Evolutionary conservation across 139 green algal species (phyloP).

Genomic region (Dunaliella sp.): DNA sequence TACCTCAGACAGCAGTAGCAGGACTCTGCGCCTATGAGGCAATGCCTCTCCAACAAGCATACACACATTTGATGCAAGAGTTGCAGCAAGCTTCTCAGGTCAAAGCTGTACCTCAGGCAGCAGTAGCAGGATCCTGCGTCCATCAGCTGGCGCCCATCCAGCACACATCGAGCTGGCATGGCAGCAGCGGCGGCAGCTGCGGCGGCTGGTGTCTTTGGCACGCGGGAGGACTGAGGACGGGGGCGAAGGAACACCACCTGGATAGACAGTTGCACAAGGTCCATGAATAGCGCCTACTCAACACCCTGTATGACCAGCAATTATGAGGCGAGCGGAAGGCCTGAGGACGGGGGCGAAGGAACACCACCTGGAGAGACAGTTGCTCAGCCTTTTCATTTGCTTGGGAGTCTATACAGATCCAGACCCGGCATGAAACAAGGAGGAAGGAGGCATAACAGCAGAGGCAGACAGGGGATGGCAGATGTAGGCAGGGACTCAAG

Average conservation of each 20-base stretch:
- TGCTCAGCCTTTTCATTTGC: too few species aligned
- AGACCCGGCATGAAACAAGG: too few species aligned
- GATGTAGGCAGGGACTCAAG: too few species aligned
- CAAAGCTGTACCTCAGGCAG: constrained; percentile 30
- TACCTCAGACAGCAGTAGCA: constrained; percentile 39
- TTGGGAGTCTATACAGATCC: too few species aligned
- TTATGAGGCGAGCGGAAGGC: background rate
- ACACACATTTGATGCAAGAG: too few species aligned
- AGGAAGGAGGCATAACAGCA: too few species aligned
- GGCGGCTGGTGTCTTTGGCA: background rate
- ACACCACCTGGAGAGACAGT: constrained; percentile 33
- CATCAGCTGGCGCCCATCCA: constrained; percentile 48
- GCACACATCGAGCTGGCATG: constrained; percentile 33
- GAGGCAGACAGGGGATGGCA: too few species aligned
- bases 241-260: constrained; percentile 31
- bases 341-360: constrained; percentile 16
- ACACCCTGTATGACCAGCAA: too few species aligned
- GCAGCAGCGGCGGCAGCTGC: background rate
- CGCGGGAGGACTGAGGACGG: background rate
- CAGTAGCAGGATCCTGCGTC: constrained; percentile 37
- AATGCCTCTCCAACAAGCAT: constrained; percentile 34
- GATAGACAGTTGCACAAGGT: too few species aligned
- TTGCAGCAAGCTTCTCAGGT: too few species aligned
- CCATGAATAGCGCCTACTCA: too few species aligned
- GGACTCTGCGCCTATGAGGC: constrained; percentile 41